Base-by-base conservation (phyloP, 1,284 basidiomycete species). In the Peniophora sp. region DNA sequence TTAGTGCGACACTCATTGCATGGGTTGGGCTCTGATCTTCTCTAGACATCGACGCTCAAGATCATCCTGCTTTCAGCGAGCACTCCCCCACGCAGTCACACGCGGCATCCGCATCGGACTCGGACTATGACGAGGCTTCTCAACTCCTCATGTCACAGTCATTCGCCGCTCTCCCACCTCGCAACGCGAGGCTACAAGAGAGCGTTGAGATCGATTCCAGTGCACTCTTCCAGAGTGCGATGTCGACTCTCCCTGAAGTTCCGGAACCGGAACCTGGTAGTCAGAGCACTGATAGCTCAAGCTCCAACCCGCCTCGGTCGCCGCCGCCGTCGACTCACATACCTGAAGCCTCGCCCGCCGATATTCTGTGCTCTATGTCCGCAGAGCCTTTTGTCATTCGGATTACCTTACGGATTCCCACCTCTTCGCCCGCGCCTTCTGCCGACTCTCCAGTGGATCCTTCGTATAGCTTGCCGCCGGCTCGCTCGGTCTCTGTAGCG, bases 101-200 rank as follows among this genome's bases (percentile, higher is more conserved):
- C 27, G 12, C 27, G 6, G 27, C 27, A 32, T 32, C 27, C 12
- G 27, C 56, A 11, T 69, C 72, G 16, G 71, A 72, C 48, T 75
- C 63, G 20, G 63, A 72, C 49, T 53, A 85, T 45, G 85, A 88
- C 54, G 85, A 88, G 58, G 80, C 83, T 39, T 73, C 75, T 2
- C 77, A 78, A 45, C 66, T 78, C 61, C 66, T 75, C 51, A 89
- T 90, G 86, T 83, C 85, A 3, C 86, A 89, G 59, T 89, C 87
- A 3, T 69, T 90, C 45, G 80, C 75, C 5, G 73, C 68, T 43
- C 70, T 90, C 38, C 69, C 70, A 22, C 63, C 70, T 6, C 62
- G 61, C 75, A 71, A 32, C 60, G 69, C 34, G 56, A 69, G n/a
- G 50, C 54, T 3, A 79, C 75, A n/a, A 71, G 75, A 3, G 58